Evolutionary conservation across 352 stramenopile genomes (phyloP).

Genomic region (Phytophthora aleatoria): DNA sequence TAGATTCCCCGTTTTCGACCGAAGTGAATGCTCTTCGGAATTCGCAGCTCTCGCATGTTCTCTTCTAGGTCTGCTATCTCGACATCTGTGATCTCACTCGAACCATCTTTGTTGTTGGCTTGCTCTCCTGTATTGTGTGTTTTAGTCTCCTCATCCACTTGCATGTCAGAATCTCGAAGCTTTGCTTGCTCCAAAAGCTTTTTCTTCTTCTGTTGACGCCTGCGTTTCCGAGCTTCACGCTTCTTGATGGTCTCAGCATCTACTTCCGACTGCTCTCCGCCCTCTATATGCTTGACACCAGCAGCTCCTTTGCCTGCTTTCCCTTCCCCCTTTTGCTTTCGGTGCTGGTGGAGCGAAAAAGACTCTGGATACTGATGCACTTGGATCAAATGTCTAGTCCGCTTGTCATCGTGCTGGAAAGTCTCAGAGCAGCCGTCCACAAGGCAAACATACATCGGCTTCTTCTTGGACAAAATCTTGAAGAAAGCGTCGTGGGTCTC

Average conservation of each 20-base stretch:
- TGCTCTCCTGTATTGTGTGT: not conserved
- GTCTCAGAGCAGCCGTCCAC: conserved; percentile 52
- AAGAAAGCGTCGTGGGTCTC: conserved; percentile 73
- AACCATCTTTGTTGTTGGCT: not conserved
- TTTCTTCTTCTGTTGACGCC: conserved; percentile 35
- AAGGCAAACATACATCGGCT: conserved; percentile 63
- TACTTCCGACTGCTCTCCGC: conserved; percentile 5
- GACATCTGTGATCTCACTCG: conserved; percentile 14
- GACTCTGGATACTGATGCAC: conserved; percentile 48
- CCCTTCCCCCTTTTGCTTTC: conserved; percentile 10
- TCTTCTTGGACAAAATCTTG: conserved; percentile 60
- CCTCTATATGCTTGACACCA: not conserved
- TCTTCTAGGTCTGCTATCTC: conserved; percentile 35
- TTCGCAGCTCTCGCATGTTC: conserved; percentile 34
- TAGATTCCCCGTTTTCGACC: conserved; percentile 32
- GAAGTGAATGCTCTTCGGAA: conserved; percentile 44
- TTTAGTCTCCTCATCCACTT: conserved; percentile 23
- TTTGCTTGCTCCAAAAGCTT: conserved; percentile 18
- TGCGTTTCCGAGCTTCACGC: conserved; percentile 39
- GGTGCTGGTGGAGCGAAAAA: conserved; percentile 46
- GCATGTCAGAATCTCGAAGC: conserved; percentile 21
- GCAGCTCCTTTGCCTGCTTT: conserved; percentile 5
- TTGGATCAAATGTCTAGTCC: conserved; percentile 43
- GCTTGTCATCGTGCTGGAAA: conserved; percentile 62
- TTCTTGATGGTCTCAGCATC: conserved; percentile 32